phyloP scores from a whole-genome alignment of 192 early-diverging fungal genomes.

The Rhizophlyctis rosea region DNA sequence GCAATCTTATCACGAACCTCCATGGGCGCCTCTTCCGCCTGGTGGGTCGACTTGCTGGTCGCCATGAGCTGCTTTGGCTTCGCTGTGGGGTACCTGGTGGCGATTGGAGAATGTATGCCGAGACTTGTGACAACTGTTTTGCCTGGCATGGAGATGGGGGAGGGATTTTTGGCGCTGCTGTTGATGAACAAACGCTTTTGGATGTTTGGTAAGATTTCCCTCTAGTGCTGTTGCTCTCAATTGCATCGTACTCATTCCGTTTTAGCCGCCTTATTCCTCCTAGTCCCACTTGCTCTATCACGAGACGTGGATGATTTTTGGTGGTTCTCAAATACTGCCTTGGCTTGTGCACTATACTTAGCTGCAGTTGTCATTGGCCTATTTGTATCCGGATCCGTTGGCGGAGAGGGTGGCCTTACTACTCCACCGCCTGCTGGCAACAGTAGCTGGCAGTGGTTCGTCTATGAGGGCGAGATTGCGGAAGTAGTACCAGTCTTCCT shows the following conservation, averaged over 20 bases:
- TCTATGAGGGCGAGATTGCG: slow-evolving; percentile 64
- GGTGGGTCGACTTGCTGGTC: slow-evolving; percentile 78
- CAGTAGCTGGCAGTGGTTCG: slow-evolving; percentile 32
- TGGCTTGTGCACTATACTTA: slow-evolving; percentile 73
- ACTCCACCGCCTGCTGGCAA: background rate
- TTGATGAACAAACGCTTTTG: slow-evolving; percentile 59
- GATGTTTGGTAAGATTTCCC: slow-evolving; percentile 44
- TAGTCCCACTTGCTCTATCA: slow-evolving; percentile 72
- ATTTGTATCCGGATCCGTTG: slow-evolving; percentile 30
- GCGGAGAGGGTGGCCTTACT: background rate
- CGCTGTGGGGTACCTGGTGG: slow-evolving; percentile 78
- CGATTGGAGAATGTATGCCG: slow-evolving; percentile 81
- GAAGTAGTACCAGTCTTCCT: slow-evolving; percentile 84
- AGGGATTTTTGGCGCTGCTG: background rate
- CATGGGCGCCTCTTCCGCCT: slow-evolving; percentile 68
- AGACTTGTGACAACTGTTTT: slow-evolving; percentile 11
- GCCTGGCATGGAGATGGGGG: slow-evolving; percentile 11
- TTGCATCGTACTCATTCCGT: background rate
- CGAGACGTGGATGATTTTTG: slow-evolving; percentile 75
- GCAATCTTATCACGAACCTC: slow-evolving; percentile 41
- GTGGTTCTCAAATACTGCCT: slow-evolving; percentile 72
- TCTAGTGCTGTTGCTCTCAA: background rate
- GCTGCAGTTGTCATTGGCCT: slow-evolving; percentile 66
- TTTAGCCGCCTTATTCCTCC: slow-evolving; percentile 63
- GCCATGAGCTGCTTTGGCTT: slow-evolving; percentile 89